These are phyloP conservation scores for Arthrobotrys entomopaga DNA, from an alignment of 2,329 filamentous ascomycete genomes.

Conservation along the genomic window DNA sequence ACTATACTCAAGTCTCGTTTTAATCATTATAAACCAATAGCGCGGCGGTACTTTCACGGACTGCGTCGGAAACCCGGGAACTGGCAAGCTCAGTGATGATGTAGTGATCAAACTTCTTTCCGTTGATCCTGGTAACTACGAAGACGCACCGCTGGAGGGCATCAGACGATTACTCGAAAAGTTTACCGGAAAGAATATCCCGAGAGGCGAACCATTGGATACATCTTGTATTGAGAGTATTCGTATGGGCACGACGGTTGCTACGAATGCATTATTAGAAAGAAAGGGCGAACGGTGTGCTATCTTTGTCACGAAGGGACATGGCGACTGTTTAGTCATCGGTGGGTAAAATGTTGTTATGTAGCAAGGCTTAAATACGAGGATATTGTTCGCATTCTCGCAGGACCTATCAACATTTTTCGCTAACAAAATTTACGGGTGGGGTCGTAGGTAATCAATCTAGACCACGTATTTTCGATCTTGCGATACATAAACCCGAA, in stretches of 20 bases:
- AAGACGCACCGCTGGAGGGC: slow-evolving; percentile 88
- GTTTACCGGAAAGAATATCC: slow-evolving; percentile 79
- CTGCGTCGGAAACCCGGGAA: slow-evolving; percentile 82
- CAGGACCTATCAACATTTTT: background rate
- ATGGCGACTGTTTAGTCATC: slow-evolving; percentile 86
- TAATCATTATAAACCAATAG: slow-evolving; percentile 60
- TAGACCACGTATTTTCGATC: slow-evolving; percentile 87
- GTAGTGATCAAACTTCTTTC: slow-evolving; percentile 88
- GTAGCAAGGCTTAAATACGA: background rate
- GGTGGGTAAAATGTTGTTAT: slow-evolving; percentile 64
- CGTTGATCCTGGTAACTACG: slow-evolving; percentile 88
- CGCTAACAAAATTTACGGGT: slow-evolving; percentile 16
- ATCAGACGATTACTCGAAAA: slow-evolving; percentile 85
- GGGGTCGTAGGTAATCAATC: slow-evolving; percentile 73
- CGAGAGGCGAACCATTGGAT: slow-evolving; percentile 80
- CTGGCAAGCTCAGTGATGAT: slow-evolving; percentile 75
- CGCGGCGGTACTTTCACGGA: slow-evolving; percentile 93
- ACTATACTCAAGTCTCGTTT: slow-evolving; percentile 11
- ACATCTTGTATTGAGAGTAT: slow-evolving; percentile 85
- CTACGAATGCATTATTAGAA: slow-evolving; percentile 89
- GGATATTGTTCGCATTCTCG: background rate
- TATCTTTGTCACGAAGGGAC: slow-evolving; percentile 85
- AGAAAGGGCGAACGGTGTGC: slow-evolving; percentile 89
- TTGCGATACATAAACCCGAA: slow-evolving; percentile 86
- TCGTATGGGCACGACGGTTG: slow-evolving; percentile 94